Conservation (phyloP, 2,329 filamentous ascomycete genomes). For the Xylaria sp. region DNA sequence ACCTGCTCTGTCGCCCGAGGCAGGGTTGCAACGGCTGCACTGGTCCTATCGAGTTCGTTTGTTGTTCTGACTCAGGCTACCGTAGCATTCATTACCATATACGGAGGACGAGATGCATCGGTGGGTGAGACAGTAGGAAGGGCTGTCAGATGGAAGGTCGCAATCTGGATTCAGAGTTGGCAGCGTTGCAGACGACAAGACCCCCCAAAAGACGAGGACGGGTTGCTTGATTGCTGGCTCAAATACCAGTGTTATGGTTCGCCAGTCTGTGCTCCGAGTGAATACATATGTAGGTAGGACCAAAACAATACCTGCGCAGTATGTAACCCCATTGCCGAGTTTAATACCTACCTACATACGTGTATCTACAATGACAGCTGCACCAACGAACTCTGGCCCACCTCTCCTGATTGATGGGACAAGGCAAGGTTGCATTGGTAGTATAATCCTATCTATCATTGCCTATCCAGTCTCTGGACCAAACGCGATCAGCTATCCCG, state of each 20-base stretch:
- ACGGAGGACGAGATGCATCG: conserved; percentile 8
- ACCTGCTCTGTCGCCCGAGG: neutral
- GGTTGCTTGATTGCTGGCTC: conserved; percentile 23
- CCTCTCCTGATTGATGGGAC: neutral
- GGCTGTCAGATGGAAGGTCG: conserved; percentile 29
- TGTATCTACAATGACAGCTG: conserved; percentile 17
- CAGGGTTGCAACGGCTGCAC: conserved; percentile 17
- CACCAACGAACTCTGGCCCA: conserved; percentile 4
- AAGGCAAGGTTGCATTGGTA: conserved; percentile 8
- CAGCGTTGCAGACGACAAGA: conserved; percentile 17
- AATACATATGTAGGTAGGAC: neutral
- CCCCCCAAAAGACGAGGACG: conserved; percentile 13
- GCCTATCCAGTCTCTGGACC: conserved; percentile 8
- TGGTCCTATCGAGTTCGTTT: conserved; percentile 24
- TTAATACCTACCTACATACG: conserved; percentile 2
- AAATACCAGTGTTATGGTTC: conserved; percentile 16
- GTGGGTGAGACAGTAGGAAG: conserved; percentile 8
- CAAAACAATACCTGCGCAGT: conserved; percentile 13
- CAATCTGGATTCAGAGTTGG: conserved; percentile 2
- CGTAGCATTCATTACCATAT: conserved; percentile 27
- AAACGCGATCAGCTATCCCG: neutral
- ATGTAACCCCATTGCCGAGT: neutral
- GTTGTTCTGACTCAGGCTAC: conserved; percentile 33
- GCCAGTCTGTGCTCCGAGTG: conserved; percentile 18
- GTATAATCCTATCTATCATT: neutral